Conservation (phyloP, 108 stramenopile species). For the Stephanodiscus minutulus region DNA sequence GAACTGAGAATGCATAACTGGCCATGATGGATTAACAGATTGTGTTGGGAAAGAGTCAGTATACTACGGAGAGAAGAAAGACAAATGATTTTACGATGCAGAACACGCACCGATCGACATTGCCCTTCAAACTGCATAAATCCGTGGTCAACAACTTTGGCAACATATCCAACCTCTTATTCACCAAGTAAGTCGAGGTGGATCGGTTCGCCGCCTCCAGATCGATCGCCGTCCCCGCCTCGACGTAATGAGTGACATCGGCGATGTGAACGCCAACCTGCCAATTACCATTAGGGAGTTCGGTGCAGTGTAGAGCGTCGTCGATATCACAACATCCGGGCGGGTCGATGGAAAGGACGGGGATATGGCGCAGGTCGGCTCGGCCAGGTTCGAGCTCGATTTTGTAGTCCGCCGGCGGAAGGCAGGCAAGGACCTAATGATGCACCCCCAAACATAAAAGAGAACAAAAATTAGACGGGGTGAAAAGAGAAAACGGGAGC, state of each 20-base stretch:
- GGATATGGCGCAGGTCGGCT: constrained; percentile 87
- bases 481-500: background rate
- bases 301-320: constrained; percentile 95
- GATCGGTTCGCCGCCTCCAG: constrained; percentile 94
- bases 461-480: background rate
- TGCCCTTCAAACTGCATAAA: constrained; percentile 92
- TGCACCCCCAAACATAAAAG: background rate
- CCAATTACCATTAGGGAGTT: constrained; percentile 91
- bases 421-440: constrained; percentile 90
- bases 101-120: constrained; percentile 78
- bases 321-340: constrained; percentile 99
- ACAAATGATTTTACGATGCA: background rate
- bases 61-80: background rate
- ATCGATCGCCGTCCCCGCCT: constrained; percentile 92
- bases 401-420: constrained; percentile 92
- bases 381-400: constrained; percentile 85
- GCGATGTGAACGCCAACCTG: constrained; percentile 98
- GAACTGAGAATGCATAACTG: constrained; percentile 89
- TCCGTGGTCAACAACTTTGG: constrained; percentile 94
- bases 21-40: background rate
- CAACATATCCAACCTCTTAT: constrained; percentile 97
- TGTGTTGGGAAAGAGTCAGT: background rate
- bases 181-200: constrained; percentile 98
- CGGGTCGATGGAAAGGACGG: constrained; percentile 97
- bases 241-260: constrained; percentile 98